These are phyloP conservation scores for Coniferiporia weirii DNA, from an alignment of 1,284 basidiomycete species.

Conservation along the genomic window DNA sequence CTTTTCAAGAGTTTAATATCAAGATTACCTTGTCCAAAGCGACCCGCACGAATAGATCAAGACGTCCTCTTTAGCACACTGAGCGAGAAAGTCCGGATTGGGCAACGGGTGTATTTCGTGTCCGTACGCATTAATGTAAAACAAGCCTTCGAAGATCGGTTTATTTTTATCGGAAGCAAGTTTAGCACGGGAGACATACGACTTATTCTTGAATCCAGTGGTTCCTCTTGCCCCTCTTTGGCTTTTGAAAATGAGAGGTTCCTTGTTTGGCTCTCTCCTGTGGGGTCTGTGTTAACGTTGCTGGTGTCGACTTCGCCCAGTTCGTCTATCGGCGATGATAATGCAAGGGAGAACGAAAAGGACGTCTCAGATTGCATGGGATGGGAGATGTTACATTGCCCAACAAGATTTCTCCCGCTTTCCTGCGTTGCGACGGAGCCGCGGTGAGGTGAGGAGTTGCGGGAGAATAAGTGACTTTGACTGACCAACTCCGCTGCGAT, in stretches of 20 bases:
- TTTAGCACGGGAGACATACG: conserved; percentile 2
- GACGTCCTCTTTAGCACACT: conserved; percentile 59
- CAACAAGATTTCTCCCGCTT: conserved; percentile 77
- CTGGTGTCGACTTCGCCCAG: conserved; percentile 41
- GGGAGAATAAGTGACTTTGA: conserved; percentile 13
- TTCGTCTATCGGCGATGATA: conserved; percentile 40
- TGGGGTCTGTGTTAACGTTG: conserved; percentile 54
- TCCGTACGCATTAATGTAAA: conserved; percentile 93
- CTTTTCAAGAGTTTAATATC: not conserved
- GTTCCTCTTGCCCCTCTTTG: conserved; percentile 18
- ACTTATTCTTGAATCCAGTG: conserved; percentile 16
- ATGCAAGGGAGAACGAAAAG: conserved; percentile 31
- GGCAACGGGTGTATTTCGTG: conserved; percentile 87
- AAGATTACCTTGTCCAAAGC: conserved; percentile 78
- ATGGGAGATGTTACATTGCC: conserved; percentile 97
- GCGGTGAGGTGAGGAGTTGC: not conserved
- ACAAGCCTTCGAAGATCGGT: conserved; percentile 35
- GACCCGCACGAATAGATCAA: conserved; percentile 92
- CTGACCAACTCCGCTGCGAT: conserved; percentile 90
- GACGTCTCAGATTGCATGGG: conserved; percentile 48
- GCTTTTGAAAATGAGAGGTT: conserved; percentile 64
- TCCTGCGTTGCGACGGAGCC: conserved; percentile 41
- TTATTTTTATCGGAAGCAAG: not conserved
- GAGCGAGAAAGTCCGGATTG: conserved; percentile 74
- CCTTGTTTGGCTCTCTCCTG: conserved; percentile 57